A percentile compares a stretch with the other conserved stretches of the same genome.
Evolutionary conservation across 1,284 basidiomycete species (phyloP).

Genomic region (Xerocomus amazonicus): DNA sequence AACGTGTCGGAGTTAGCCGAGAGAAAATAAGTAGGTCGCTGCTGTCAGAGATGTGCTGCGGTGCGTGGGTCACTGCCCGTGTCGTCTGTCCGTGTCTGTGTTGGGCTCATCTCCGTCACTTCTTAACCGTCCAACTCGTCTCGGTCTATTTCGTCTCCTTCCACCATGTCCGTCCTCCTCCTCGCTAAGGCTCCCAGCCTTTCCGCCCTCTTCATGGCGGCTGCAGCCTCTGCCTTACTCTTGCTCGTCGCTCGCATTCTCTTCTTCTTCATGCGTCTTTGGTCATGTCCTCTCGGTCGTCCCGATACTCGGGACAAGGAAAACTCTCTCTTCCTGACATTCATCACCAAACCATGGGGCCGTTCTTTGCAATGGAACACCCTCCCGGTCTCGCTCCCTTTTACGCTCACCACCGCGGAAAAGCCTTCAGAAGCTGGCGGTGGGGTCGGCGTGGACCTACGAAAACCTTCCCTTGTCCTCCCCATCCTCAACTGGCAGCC

Average conservation of each 20-base stretch:
- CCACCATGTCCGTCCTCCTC: constrained; percentile 32
- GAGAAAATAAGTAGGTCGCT: constrained; percentile 23
- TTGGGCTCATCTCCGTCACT: constrained; percentile 29
- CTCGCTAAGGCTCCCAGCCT: constrained; percentile 29
- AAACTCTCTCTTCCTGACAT: constrained; percentile 1
- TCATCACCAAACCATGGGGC: constrained; percentile 14
- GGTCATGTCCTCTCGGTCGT: constrained; percentile 21
- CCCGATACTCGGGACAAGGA: constrained; percentile 19
- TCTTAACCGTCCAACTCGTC: constrained; percentile 14
- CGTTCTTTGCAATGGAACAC: constrained; percentile 24
- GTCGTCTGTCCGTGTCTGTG: constrained; percentile 9
- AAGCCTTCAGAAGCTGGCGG: constrained; percentile 15
- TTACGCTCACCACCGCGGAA: constrained; percentile 22
- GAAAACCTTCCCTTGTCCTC: constrained; percentile 13
- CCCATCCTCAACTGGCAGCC: constrained; percentile 21
- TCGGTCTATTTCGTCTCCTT: not conserved
- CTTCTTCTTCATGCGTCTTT: constrained; percentile 28
- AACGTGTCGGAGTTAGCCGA: constrained; percentile 22
- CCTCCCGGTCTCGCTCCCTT: constrained; percentile 29
- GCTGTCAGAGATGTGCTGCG: constrained; percentile 9
- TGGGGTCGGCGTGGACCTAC: constrained; percentile 1
- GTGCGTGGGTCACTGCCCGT: constrained; percentile 15
- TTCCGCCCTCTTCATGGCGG: constrained; percentile 33
- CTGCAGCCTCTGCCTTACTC: constrained; percentile 25
- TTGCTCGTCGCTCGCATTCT: constrained; percentile 31